phyloP scores from a whole-genome alignment of 352 stramenopile species.

The Phytopythium boreale region DNA sequence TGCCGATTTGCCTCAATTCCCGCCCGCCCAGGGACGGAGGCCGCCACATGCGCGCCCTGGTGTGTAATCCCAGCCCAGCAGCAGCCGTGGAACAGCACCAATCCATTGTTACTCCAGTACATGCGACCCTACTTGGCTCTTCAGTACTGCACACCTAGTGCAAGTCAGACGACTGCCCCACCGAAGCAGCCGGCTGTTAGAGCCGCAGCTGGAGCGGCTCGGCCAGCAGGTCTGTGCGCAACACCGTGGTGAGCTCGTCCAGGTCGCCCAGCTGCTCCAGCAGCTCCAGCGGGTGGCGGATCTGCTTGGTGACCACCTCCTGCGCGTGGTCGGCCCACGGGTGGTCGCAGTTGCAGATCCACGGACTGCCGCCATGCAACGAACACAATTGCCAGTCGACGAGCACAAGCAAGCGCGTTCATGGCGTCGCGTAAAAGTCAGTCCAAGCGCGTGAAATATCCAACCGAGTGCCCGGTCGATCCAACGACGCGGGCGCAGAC shows the following conservation, averaged over 20 bases:
- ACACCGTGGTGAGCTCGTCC: slow-evolving; percentile 49
- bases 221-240: slow-evolving; percentile 53
- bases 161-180: too few species aligned
- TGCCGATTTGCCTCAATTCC: neutral
- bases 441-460: slow-evolving; percentile 1
- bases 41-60: neutral
- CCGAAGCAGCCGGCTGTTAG: neutral
- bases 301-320: slow-evolving; percentile 42
- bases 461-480: slow-evolving; percentile 1
- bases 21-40: neutral
- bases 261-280: slow-evolving; percentile 35
- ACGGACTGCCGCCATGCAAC: slow-evolving; percentile 38
- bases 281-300: slow-evolving; percentile 41
- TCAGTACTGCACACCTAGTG: too few species aligned
- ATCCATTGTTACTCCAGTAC: too few species aligned
- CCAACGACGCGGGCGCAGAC: neutral
- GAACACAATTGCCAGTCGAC: neutral
- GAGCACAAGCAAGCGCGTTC: neutral
- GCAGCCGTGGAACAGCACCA: too few species aligned
- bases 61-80: slow-evolving; percentile 1
- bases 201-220: slow-evolving; percentile 40
- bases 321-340: slow-evolving; percentile 55
- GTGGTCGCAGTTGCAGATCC: slow-evolving; percentile 83
- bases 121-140: too few species aligned
- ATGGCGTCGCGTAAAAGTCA: neutral